Evolutionary conservation across 2,329 filamentous ascomycete species (phyloP), one percentile per base, ranked within the genome.

Genomic region (Stagonosporopsis cucurbitacearum): DNA sequence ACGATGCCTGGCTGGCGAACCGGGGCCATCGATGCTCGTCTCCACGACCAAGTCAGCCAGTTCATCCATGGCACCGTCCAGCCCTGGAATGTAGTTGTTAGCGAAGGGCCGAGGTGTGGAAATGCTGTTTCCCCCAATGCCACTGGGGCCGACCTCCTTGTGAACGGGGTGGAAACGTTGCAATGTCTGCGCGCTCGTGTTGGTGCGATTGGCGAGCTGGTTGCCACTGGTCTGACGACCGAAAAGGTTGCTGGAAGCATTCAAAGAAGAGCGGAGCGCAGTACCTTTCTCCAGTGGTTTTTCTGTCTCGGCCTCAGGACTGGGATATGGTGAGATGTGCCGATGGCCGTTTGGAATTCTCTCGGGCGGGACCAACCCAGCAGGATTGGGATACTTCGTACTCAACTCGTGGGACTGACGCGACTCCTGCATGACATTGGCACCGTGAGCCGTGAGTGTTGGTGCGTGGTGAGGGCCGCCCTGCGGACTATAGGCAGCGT

Each of bases 41-140:
- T 69, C 63, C 20, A 59, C 42, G 17, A 68, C 58, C 52, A 76
- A 54, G 13, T 71, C 73, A 28, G 66, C 66, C 30, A 76, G 53
- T 39, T 77, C 75, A 41, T 77, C 75, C 71, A 75, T 71, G 8
- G 74, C 71, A 30, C 75, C 75, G 52, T 77, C 74, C 44, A 75
- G 62, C 20, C 71, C 71, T 58, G 69, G 72, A 40, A 73, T 54
- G 45, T 65, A 65, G 48, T 69, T 60, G 45, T 66, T 60, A 57
- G 65, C 60, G 54, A 64, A 62, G 23, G 61, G 57, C 47, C 68
- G 65, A 52, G 54, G 43, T 36, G 56, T 39, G 28, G 55, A 36
- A 12, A 58, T 42, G 32, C 26, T 36, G 23, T 62, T 51, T 45
- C 37, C 58, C 46, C 41, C 40, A 23, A 57, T 32, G 4, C 50